Evolutionary conservation across 2,329 filamentous ascomycete genomes (phyloP), one percentile per base, ranked within the genome.

Genomic region (Aspergillus neoniger): DNA sequence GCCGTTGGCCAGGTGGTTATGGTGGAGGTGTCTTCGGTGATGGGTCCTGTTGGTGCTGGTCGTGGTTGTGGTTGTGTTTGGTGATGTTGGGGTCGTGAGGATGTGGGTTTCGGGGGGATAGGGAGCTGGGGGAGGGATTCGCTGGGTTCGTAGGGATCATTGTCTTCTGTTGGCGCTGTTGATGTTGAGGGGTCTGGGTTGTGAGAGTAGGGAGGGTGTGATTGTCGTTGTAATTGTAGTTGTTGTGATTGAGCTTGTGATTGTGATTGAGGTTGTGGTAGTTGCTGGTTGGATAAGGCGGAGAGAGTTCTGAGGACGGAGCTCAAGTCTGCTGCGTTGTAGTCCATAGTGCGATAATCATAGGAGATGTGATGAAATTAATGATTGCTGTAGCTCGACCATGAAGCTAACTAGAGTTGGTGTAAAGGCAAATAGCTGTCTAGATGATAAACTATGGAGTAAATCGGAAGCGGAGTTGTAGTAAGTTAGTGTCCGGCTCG

Each of bases 1-100:
- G 81, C 83, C 9, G 78, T 71, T 14, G 81, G 77, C 82, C 82
- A 85, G 39, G 82, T 79, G 14, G 78, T 81, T 55, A 85, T 83
- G 2, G 73, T 77, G 21, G 81, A 74, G 8, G 82, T 74, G 65
- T 83, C 79, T 38, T 65, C 32, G 28, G 54, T 50, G 28, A 30
- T 30, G 21, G 47, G 15, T 23, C 17, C 17, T 51, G 15, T 54
- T 30, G 62, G 53, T 53, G 28, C 15, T 53, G 19, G 32, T 36
- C 0, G 4, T 36, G 32, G 32, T 41, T 4, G 58, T 43, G 61
- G 52, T 58, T 28, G 21, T 49, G 53, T 8, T 36, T 49, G 17
- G 23, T 54, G 47, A 25, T 28, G 32, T 14, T 58, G 44, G 53
- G 30, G 49, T 9, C 50, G 43, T 12, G 30, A 19, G 17, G 32